These are phyloP conservation scores for Trichoderma brevicompactum DNA, from an alignment of 2,329 filamentous ascomycete genomes.

Conservation along the genomic window DNA sequence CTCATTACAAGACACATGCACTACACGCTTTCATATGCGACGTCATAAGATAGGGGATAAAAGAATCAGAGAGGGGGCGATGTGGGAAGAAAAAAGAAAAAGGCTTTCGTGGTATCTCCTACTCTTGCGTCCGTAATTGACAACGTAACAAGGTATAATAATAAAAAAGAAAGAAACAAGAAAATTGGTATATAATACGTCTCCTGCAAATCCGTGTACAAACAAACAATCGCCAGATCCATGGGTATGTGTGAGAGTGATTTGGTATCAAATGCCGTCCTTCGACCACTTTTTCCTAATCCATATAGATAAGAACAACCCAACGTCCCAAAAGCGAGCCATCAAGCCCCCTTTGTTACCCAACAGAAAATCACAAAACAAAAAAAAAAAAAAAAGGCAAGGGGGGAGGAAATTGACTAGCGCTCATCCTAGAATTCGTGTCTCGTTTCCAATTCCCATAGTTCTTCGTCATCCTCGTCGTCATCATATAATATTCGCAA, in stretches of 20 bases:
- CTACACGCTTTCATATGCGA: slow-evolving; percentile 1
- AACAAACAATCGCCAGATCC: slow-evolving; percentile 12
- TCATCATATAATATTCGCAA: slow-evolving; percentile 51
- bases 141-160: slow-evolving; percentile 21
- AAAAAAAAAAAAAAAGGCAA: not conserved
- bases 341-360: not conserved
- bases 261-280: slow-evolving; percentile 26
- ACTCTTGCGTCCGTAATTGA: slow-evolving; percentile 29
- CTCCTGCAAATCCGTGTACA: slow-evolving; percentile 1
- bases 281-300: slow-evolving; percentile 17
- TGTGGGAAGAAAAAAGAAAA: not conserved
- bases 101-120: slow-evolving; percentile 29
- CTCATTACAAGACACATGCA: slow-evolving; percentile 2
- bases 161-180: slow-evolving; percentile 1
- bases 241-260: slow-evolving; percentile 24
- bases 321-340: slow-evolving; percentile 11
- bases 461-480: not conserved
- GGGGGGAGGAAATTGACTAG: not conserved
- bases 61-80: not conserved
- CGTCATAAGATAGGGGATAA: not conserved
- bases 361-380: not conserved
- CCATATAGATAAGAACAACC: slow-evolving; percentile 12
- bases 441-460: slow-evolving; percentile 16
- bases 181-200: slow-evolving; percentile 17
- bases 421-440: slow-evolving; percentile 16